phyloP scores from a whole-genome alignment of 495 filamentous ascomycete genomes.

The Aspergillus conjunctus region DNA sequence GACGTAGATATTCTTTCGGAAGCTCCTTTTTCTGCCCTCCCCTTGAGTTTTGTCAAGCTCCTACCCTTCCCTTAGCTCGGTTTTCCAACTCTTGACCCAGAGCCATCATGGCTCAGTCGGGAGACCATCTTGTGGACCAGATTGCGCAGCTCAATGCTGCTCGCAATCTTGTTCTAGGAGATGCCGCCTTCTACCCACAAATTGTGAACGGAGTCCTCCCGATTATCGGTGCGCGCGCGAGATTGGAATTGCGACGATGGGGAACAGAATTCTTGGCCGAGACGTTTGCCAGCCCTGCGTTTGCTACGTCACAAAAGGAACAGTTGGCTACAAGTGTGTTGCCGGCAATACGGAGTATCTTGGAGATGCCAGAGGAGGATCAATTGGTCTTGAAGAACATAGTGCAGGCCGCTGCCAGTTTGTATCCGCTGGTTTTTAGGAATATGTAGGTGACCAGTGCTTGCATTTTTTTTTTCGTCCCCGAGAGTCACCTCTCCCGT shows the following conservation, averaged over 20 bases:
- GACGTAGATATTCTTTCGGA: slow-evolving; percentile 19
- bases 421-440: slow-evolving; percentile 88
- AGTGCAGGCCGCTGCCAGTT: slow-evolving; percentile 81
- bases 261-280: slow-evolving; percentile 95
- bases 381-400: slow-evolving; percentile 71
- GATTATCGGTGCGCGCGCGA: slow-evolving; percentile 74
- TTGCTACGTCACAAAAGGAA: slow-evolving; percentile 74
- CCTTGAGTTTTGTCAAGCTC: slow-evolving; percentile 4
- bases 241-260: slow-evolving; percentile 87
- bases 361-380: slow-evolving; percentile 76
- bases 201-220: slow-evolving; percentile 89
- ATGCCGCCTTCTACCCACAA: slow-evolving; percentile 81
- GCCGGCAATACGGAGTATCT: slow-evolving; percentile 69
- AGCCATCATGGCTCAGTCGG: slow-evolving; percentile 46
- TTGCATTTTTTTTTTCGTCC: slow-evolving; percentile 17
- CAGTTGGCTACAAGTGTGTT: slow-evolving; percentile 70
- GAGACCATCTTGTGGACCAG: slow-evolving; percentile 66
- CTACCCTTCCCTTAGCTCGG: slow-evolving; percentile 2
- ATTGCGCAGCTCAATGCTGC: slow-evolving; percentile 83
- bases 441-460: slow-evolving; percentile 74
- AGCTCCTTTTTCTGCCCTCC: background rate
- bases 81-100: slow-evolving; percentile 15
- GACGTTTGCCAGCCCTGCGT: slow-evolving; percentile 84
- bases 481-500: slow-evolving; percentile 21
- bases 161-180: slow-evolving; percentile 81